Base-by-base conservation (phyloP, 768 basidiomycete genomes). In the Tephrocybe sp. region DNA sequence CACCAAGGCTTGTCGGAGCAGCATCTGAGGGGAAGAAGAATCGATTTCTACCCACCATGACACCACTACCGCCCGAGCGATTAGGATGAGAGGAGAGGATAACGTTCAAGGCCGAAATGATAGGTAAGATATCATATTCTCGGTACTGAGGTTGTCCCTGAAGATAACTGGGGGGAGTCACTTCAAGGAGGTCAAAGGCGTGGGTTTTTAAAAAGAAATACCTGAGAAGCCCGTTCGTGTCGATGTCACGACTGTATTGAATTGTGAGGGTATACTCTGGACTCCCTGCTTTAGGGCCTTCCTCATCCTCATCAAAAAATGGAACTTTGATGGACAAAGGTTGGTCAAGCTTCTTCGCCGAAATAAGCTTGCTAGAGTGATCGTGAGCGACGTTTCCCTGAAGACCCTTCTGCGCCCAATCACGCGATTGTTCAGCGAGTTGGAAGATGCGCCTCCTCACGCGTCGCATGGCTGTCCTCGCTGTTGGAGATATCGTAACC, bases 81-180 rank as follows among this genome's bases (percentile, higher is more conserved):
- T 76, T 73, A 12, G 84, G 76, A 56, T 78, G 72, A 43, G 82
- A 73, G 42, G 81, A 77, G 5, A 87, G 65, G 45, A 88, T 70
- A 19, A 89, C 67, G 60, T 89, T 87, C 42, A 88, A 60, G 3
- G 84, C 85, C 8, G 85, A 74, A 4, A 88, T 68, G 13, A 81
- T 56, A 0, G 86, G 85, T 47, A 72, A 65, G 1, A 82, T 74
- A 45, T 89, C 85, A 33, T 79, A 77, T 39, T 73, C 72, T 36
- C 78, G 73, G 55, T 81, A 77, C 50, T 79, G 73, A 3, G 72
- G 70, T 7, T 76, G 61, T 1, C 88, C 89, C 1, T 62, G 63
- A 14, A 88, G 69, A 61, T 83, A 79, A 23, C 78, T 80, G 46
- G 66, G 65, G 39, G 69, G 72, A 17, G 71, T 69, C 38, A 45